Evolutionary conservation across 2,329 filamentous ascomycete species (phyloP).

Genomic region (Orbilia ellipsospora): DNA sequence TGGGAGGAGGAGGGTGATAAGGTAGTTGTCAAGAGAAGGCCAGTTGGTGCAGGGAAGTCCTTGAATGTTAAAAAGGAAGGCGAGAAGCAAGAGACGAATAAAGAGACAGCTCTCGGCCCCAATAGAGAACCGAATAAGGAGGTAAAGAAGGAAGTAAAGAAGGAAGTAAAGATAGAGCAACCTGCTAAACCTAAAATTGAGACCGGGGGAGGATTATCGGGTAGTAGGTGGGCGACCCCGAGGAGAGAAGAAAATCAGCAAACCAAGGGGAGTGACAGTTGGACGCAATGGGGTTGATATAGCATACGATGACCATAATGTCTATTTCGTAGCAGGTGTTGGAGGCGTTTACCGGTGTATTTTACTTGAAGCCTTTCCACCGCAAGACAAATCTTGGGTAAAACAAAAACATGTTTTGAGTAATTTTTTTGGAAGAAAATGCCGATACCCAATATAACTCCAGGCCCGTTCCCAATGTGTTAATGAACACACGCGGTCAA

Average conservation of each 20-base stretch:
- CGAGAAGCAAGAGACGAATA: constrained; percentile 24
- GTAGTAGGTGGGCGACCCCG: constrained; percentile 41
- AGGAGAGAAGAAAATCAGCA: constrained; percentile 28
- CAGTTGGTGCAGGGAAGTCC: constrained; percentile 62
- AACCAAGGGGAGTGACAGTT: constrained; percentile 16
- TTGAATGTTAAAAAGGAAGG: constrained; percentile 32
- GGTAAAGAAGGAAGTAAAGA: constrained; percentile 19
- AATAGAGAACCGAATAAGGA: constrained; percentile 9
- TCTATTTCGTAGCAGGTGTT: constrained; percentile 24
- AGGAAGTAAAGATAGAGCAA: not conserved
- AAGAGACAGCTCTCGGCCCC: not conserved
- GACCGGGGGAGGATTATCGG: constrained; percentile 10
- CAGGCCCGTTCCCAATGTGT: constrained; percentile 29
- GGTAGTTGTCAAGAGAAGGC: constrained; percentile 77
- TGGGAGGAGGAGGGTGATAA: constrained; percentile 81
- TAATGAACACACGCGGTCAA: constrained; percentile 4
- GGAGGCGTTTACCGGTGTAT: constrained; percentile 27
- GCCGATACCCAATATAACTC: constrained; percentile 36
- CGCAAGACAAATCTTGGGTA: no score
- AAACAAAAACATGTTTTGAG: not conserved
- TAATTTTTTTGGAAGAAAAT: constrained; percentile 3
- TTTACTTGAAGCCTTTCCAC: not conserved
- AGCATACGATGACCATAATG: not conserved
- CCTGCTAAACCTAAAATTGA: constrained; percentile 16
- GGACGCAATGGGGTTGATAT: constrained; percentile 38